phyloP scores from a whole-genome alignment of 2,329 filamentous ascomycete species.

The Gaeumannomyces tritici region DNA sequence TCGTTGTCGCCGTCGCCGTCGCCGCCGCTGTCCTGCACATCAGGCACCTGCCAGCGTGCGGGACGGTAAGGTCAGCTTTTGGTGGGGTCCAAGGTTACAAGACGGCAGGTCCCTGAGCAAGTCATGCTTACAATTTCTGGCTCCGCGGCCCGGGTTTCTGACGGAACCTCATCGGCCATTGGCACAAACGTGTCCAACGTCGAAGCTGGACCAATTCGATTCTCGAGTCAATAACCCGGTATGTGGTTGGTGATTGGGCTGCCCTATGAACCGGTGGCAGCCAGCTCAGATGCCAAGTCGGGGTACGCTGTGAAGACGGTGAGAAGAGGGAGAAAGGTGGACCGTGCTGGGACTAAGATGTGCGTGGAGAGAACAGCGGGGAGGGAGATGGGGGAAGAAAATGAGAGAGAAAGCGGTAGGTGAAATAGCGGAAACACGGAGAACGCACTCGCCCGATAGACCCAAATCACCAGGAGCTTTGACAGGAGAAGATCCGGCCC shows the following conservation, averaged over 20 bases:
- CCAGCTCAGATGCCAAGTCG: not conserved
- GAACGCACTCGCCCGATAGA: not conserved
- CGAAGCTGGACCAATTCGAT: no score
- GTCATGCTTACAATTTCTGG: not conserved
- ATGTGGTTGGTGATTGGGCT: not conserved
- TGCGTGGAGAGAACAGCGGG: not conserved
- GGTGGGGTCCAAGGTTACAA: not conserved
- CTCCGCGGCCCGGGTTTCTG: not conserved
- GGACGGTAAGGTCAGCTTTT: not conserved
- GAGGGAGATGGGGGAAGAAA: not conserved
- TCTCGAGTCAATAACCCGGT: not conserved
- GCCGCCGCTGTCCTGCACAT: not conserved
- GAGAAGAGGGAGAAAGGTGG: no score
- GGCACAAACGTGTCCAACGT: no score
- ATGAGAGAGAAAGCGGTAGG: not conserved
- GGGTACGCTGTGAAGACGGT: not conserved
- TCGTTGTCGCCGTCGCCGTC: constrained; percentile 4
- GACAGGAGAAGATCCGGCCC: no score
- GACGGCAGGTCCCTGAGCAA: no score
- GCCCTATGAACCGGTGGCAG: not conserved
- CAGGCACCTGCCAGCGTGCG: constrained; percentile 1
- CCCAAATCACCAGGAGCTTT: no score
- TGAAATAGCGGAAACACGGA: not conserved
- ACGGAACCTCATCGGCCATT: not conserved
- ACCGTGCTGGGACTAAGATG: not conserved